Evolutionary conservation across 305 asterid species (phyloP), one percentile per base, ranked within the genome.

Genomic region (Fraxinus albicans): DNA sequence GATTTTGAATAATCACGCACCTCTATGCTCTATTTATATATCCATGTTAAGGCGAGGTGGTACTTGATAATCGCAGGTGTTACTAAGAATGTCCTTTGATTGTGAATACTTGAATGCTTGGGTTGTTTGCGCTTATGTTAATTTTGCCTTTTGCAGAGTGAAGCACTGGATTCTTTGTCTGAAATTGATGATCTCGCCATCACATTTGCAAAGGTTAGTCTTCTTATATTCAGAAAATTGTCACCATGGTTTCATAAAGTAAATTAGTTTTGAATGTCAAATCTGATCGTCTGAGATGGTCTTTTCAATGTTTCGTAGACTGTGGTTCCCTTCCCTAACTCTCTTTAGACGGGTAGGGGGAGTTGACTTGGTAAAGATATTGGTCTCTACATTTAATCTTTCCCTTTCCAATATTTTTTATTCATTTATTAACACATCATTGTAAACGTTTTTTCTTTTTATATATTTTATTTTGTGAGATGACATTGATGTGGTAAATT

Each of bases 141-240:
- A 27, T 27, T 67, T 13, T 33, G 0, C 73, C 75, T 76, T 88
- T 77, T 80, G 81, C 92, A 94, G 97, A 95, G 85, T 75, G 97
- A 89, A 77, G 82, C 78, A 9, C 78, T 94, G 86, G 94, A 89
- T 81, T 88, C 97, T 76, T 88, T 87, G 29, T 81, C 93, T 77
- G 98, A 93, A 67, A 85, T 90, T 85, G 97, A 93, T 79, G 97
- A 94, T 88, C 90, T 96, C 79, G 88, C 93, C 65, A 86, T 83
- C 86, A 88, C 98, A 76, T 94, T 96, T 90, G 90, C 93, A 10
- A 92, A 92, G 98, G 99, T 93, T 90, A 84, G 88, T 78, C 34
- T 19, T 81, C 79, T 8, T 76, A 73, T 58, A 6, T 79, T 29
- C 73, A 17, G 53, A 78, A 27, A 19, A 40, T 36, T 70, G 33